phyloP scores from a whole-genome alignment of 1,284 basidiomycete species.

The Sporisorium graminicola region DNA sequence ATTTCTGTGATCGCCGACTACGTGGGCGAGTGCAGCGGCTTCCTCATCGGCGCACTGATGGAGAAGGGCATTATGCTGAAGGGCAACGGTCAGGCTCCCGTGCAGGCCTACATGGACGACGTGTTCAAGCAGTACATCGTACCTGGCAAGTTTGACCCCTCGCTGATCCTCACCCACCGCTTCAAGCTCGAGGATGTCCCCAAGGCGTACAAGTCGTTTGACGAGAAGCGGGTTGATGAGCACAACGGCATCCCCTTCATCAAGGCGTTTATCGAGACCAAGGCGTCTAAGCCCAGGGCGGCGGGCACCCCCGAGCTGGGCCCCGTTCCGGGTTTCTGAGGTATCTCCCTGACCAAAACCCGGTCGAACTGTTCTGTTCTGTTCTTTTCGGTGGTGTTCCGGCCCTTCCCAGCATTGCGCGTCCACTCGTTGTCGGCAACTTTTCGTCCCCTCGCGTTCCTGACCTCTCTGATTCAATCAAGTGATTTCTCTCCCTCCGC shows the following conservation, averaged over 20 bases:
- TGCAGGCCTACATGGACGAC: slow-evolving; percentile 81
- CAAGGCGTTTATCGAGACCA: slow-evolving; percentile 65
- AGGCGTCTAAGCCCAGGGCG: slow-evolving; percentile 45
- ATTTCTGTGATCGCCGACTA: slow-evolving; percentile 55
- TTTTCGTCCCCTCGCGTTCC: background rate
- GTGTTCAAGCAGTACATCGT: slow-evolving; percentile 71
- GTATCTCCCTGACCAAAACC: too few species aligned
- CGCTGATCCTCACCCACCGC: slow-evolving; percentile 73
- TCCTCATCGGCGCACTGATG: slow-evolving; percentile 83
- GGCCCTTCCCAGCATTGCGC: background rate
- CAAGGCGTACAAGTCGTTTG: slow-evolving; percentile 48
- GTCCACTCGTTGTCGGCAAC: background rate
- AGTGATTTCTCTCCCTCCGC: background rate
- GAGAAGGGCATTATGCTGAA: slow-evolving; percentile 74
- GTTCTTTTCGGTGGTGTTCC: background rate
- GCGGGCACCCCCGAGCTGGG: slow-evolving; percentile 48
- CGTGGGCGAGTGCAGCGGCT: slow-evolving; percentile 72
- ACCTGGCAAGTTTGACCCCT: slow-evolving; percentile 79
- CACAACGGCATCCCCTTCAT: slow-evolving; percentile 41
- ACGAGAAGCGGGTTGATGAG: slow-evolving; percentile 49
- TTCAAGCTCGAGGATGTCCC: slow-evolving; percentile 62
- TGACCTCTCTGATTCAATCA: background rate
- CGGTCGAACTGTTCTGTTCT: too few species aligned
- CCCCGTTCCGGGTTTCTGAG: slow-evolving; percentile 29
- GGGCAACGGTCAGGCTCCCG: slow-evolving; percentile 74